Conservation (phyloP, 2,329 filamentous ascomycete species). For the Emergomyces orientalis region DNA sequence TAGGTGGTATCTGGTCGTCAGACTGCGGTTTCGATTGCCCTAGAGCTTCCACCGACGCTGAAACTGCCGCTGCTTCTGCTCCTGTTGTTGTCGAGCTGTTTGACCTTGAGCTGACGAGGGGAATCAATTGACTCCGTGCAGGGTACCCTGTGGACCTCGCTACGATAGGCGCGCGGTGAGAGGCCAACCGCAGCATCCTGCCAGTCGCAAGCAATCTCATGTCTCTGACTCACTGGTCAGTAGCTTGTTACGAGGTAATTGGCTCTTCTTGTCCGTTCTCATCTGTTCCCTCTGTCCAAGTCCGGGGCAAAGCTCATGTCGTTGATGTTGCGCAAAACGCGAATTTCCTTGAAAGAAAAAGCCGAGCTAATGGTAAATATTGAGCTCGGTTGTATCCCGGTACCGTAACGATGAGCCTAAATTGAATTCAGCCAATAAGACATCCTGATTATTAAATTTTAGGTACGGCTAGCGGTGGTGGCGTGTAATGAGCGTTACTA, state of each 20-base stretch:
- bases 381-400: neutral
- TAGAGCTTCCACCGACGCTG: neutral
- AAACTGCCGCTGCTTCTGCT: slow-evolving; percentile 5
- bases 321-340: neutral
- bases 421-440: neutral
- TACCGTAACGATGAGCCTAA: neutral
- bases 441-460: neutral
- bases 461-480: neutral
- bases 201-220: slow-evolving; percentile 35
- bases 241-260: neutral
- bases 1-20: neutral
- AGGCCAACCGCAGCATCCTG: slow-evolving; percentile 30
- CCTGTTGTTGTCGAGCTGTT: slow-evolving; percentile 26
- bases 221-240: neutral
- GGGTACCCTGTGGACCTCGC: neutral
- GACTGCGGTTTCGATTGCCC: slow-evolving; percentile 2
- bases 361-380: neutral
- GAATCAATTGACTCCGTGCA: neutral
- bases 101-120: slow-evolving; percentile 17
- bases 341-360: neutral
- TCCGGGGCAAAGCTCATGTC: neutral
- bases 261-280: neutral
- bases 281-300: neutral
- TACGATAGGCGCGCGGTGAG: slow-evolving; percentile 27
- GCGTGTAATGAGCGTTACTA: neutral